Percentiles rank a stretch among this genome's conserved stretches.
Conservation (phyloP, 2,329 filamentous ascomycete genomes). For the Xylaria hypoxylon region DNA sequence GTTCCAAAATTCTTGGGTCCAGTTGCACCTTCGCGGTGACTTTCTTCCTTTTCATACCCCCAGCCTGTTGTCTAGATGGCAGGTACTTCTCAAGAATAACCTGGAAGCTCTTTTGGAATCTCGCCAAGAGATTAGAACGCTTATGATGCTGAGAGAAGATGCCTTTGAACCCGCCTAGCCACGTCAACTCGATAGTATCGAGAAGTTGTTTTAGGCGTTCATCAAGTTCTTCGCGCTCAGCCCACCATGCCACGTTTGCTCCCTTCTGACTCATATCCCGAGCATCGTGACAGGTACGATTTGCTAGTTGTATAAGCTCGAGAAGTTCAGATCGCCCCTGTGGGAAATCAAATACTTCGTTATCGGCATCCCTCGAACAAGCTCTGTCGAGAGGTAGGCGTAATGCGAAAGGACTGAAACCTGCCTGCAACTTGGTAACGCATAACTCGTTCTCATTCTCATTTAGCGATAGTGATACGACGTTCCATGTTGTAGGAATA, state of each 20-base stretch:
- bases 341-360: conserved; percentile 83
- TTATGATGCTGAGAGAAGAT: conserved; percentile 84
- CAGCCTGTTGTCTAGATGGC: conserved; percentile 78
- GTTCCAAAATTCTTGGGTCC: conserved; percentile 76
- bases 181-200: conserved; percentile 87
- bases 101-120: conserved; percentile 83
- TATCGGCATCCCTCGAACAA: conserved; percentile 81
- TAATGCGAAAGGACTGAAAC: conserved; percentile 83
- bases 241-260: conserved; percentile 89
- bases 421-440: conserved; percentile 84
- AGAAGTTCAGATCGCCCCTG: conserved; percentile 82
- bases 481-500: conserved; percentile 84
- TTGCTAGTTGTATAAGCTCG: conserved; percentile 84
- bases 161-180: conserved; percentile 94
- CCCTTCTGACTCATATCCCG: conserved; percentile 79
- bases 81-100: conserved; percentile 84
- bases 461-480: conserved; percentile 85
- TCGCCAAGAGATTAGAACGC: conserved; percentile 72
- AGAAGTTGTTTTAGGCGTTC: conserved; percentile 80
- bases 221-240: conserved; percentile 83
- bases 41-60: conserved; percentile 64
- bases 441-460: conserved; percentile 86
- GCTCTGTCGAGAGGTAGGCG: conserved; percentile 87
- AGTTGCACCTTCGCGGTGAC: conserved; percentile 59
- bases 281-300: conserved; percentile 81